Conservation (phyloP, 768 basidiomycete genomes). For the Leccinum longicurvipes region DNA sequence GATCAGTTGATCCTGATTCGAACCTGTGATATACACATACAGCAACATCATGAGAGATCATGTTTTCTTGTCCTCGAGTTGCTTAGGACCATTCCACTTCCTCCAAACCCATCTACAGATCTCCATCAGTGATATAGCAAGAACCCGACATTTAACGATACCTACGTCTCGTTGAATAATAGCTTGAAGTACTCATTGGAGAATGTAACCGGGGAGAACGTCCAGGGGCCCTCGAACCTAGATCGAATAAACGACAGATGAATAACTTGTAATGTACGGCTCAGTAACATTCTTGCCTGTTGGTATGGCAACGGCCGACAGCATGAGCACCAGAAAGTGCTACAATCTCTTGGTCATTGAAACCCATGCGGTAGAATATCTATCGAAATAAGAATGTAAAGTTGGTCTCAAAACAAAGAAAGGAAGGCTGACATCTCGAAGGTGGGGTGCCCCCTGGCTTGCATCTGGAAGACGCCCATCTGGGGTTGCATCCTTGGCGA, state of each 20-base stretch:
- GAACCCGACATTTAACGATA: neutral
- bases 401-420: neutral
- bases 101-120: conserved; percentile 78
- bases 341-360: conserved; percentile 97
- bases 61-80: conserved; percentile 90
- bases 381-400: conserved; percentile 9
- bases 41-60: conserved; percentile 93
- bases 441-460: conserved; percentile 75
- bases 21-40: conserved; percentile 40
- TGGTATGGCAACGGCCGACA: conserved; percentile 89
- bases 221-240: conserved; percentile 91
- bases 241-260: conserved; percentile 40
- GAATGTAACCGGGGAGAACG: conserved; percentile 86
- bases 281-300: conserved; percentile 46
- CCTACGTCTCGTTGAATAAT: conserved; percentile 79
- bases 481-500: conserved; percentile 68
- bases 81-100: conserved; percentile 93
- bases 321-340: conserved; percentile 93
- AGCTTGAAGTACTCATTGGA: conserved; percentile 87
- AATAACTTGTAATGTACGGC: neutral
- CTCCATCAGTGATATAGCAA: neutral
- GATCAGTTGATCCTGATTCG: neutral
- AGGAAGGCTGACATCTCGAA: conserved; percentile 58
- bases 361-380: conserved; percentile 80
- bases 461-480: conserved; percentile 92